Evolutionary conservation across 495 filamentous ascomycete genomes (phyloP).

Genomic region (Penicillium desertorum): DNA sequence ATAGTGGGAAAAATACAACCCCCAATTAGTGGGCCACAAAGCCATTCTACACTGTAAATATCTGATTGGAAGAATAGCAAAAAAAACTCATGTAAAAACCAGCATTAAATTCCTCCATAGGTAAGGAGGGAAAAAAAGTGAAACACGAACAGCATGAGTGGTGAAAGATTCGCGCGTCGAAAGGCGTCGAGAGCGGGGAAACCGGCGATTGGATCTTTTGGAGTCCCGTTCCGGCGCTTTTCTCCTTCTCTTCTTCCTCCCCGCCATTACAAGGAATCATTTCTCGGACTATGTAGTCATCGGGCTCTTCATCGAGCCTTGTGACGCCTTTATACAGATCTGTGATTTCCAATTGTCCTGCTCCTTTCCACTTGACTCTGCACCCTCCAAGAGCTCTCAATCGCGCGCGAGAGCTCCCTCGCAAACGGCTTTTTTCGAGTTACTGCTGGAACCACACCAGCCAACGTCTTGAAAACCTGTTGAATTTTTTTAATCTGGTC

Average conservation of each 20-base stretch:
- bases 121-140: slow-evolving; percentile 1
- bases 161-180: slow-evolving; percentile 27
- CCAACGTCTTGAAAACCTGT: slow-evolving; percentile 6
- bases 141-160: slow-evolving; percentile 14
- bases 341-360: slow-evolving; percentile 32
- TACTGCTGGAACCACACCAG: slow-evolving; percentile 8
- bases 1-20: background rate
- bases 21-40: background rate
- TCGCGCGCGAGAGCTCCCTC: slow-evolving; percentile 34
- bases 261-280: slow-evolving; percentile 31
- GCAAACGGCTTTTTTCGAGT: slow-evolving; percentile 23
- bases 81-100: background rate
- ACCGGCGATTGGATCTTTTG: slow-evolving; percentile 37
- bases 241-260: slow-evolving; percentile 36
- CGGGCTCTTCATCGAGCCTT: slow-evolving; percentile 41
- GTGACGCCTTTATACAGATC: slow-evolving; percentile 30
- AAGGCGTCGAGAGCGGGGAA: slow-evolving; percentile 35
- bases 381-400: slow-evolving; percentile 25
- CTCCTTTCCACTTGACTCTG: slow-evolving; percentile 16
- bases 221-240: slow-evolving; percentile 39
- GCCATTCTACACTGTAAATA: background rate
- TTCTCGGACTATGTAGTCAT: slow-evolving; percentile 49
- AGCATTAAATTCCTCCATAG: background rate
- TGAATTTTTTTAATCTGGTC: slow-evolving; percentile 6
- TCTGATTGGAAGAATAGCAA: background rate